Percentiles rank a stretch among this genome's conserved stretches.
Conservation (phyloP, 331 rosid species). For the Telfairia occidentalis region DNA sequence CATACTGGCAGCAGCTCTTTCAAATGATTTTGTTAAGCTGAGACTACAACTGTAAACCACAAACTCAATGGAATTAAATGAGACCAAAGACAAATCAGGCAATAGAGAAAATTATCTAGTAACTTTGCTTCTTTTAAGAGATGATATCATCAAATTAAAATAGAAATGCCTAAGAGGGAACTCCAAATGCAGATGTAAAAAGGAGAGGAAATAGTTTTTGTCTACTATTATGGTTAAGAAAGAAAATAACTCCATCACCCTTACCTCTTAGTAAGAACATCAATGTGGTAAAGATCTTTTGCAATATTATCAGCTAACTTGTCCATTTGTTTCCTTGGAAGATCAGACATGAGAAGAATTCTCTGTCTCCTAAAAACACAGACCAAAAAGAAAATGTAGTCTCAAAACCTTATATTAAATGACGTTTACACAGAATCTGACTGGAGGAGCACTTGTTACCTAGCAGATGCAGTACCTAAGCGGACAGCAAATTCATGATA, state of each 20-base stretch:
- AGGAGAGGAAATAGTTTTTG: neutral
- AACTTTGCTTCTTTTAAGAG: neutral
- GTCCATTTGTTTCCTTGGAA: conserved; percentile 95
- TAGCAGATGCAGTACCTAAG: conserved; percentile 90
- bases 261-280: conserved; percentile 82
- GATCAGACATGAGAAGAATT: conserved; percentile 91
- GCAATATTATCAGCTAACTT: conserved; percentile 55
- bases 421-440: conserved; percentile 21
- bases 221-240: neutral
- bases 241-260: conserved; percentile 19
- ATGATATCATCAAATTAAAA: neutral
- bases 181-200: neutral
- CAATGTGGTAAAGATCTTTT: conserved; percentile 77
- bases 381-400: conserved; percentile 18
- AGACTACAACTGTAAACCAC: conserved; percentile 73
- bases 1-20: conserved; percentile 90
- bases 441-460: conserved; percentile 42
- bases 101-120: neutral
- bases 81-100: conserved; percentile 8
- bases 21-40: conserved; percentile 77
- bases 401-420: neutral
- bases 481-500: conserved; percentile 80
- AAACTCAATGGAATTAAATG: conserved; percentile 21
- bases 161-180: neutral
- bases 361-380: conserved; percentile 68